Conservation (phyloP, 768 basidiomycete genomes). For the Amanita polypyramis region DNA sequence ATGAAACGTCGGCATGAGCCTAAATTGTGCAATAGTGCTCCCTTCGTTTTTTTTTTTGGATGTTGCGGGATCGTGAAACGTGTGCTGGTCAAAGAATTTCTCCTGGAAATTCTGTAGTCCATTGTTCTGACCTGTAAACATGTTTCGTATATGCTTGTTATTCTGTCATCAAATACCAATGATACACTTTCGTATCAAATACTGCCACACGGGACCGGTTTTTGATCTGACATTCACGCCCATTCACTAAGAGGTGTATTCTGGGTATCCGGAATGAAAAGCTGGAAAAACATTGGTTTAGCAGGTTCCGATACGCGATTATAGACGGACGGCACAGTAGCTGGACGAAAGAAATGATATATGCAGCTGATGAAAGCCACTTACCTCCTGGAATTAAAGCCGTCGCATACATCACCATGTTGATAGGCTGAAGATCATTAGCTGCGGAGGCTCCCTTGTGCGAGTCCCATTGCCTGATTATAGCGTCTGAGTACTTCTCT, state of each 20-base stretch:
- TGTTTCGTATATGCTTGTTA: too few species aligned
- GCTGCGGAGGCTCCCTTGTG: neutral
- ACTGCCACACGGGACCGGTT: neutral
- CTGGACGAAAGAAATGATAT: too few species aligned
- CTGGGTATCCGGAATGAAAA: neutral
- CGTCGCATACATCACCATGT: constrained; percentile 3
- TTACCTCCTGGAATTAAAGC: constrained; percentile 2
- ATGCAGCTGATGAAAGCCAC: neutral
- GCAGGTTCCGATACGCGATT: too few species aligned
- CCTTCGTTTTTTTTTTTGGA: neutral
- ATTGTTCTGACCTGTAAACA: too few species aligned
- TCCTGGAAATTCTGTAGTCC: too few species aligned
- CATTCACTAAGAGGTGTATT: neutral
- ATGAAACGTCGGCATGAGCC: constrained; percentile 13
- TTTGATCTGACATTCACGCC: neutral
- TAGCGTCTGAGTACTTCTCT: neutral
- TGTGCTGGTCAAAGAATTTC: too few species aligned
- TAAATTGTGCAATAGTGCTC: neutral
- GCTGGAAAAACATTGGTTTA: too few species aligned
- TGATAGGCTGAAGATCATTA: neutral
- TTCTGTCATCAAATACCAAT: too few species aligned
- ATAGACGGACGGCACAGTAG: too few species aligned
- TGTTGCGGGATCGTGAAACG: neutral
- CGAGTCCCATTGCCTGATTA: neutral
- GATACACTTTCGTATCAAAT: neutral